Conservation (phyloP, 306 rosid species). For the Hippophae rhamnoides region DNA sequence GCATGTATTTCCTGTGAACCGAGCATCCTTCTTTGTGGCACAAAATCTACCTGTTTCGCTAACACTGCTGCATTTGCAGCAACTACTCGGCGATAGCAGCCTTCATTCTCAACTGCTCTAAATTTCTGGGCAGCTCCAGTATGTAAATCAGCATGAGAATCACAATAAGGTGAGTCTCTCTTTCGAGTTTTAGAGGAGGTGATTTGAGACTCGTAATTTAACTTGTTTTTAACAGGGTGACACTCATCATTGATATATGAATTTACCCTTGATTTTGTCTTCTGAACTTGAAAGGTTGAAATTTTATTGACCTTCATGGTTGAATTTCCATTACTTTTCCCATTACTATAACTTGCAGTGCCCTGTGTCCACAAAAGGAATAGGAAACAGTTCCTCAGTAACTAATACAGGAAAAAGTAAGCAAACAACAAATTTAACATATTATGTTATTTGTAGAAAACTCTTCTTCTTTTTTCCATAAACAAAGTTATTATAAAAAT, state of each 20-base stretch:
- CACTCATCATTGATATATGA: slow-evolving; percentile 14
- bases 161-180: slow-evolving; percentile 36
- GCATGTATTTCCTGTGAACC: slow-evolving; percentile 48
- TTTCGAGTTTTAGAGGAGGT: slow-evolving; percentile 41
- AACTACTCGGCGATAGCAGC: slow-evolving; percentile 23
- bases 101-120: slow-evolving; percentile 37
- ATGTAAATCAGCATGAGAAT: slow-evolving; percentile 27
- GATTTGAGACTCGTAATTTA: slow-evolving; percentile 26
- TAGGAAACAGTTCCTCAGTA: no score
- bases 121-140: slow-evolving; percentile 25
- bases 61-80: slow-evolving; percentile 18
- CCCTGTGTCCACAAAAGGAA: no score
- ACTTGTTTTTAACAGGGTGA: slow-evolving; percentile 26
- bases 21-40: slow-evolving; percentile 46
- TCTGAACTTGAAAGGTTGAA: slow-evolving; percentile 5
- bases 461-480: no score
- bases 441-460: no score
- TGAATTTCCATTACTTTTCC: no score
- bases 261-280: slow-evolving; percentile 13
- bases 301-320: no score
- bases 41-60: slow-evolving; percentile 65
- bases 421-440: no score
- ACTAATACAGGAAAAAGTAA: no score
- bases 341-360: no score
- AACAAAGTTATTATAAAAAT: no score